These are phyloP conservation scores for Xylaria sp. DNA, from an alignment of 2,329 filamentous ascomycete species.

Conservation along the genomic window DNA sequence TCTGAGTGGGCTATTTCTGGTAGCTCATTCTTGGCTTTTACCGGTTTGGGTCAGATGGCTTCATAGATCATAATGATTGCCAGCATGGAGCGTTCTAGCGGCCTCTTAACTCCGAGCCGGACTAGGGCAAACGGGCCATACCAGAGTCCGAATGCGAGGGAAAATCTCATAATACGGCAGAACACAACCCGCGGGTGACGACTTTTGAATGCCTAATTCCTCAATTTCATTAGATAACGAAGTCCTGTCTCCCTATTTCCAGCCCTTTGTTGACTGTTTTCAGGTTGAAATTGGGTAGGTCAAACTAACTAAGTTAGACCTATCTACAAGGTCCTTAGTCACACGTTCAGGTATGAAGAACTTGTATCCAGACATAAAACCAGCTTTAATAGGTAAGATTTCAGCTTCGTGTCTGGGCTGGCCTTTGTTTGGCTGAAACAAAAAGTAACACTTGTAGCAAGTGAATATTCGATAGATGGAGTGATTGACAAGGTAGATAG, in stretches of 20 bases:
- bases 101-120: conserved; percentile 10
- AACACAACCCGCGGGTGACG: background rate
- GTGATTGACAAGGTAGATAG: no score
- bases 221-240: background rate
- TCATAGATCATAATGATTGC: background rate
- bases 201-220: background rate
- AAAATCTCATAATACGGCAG: background rate
- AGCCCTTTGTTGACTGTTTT: background rate
- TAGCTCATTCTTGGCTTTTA: background rate
- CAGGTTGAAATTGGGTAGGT: background rate
- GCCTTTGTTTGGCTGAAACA: no score
- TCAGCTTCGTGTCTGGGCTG: no score
- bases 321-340: no score
- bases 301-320: background rate
- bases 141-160: conserved; percentile 10
- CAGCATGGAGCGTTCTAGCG: no score
- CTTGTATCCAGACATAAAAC: no score
- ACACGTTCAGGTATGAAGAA: no score
- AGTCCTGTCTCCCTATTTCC: background rate
- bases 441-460: no score
- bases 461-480: no score
- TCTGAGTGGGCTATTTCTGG: background rate
- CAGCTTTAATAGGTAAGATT: no score
- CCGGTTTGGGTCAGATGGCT: background rate
- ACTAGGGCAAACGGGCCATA: conserved; percentile 1